Percentiles rank a stretch among this genome's conserved stretches.
Evolutionary conservation across 2,329 filamentous ascomycete genomes (phyloP).

Genomic region (Emergomyces orientalis): DNA sequence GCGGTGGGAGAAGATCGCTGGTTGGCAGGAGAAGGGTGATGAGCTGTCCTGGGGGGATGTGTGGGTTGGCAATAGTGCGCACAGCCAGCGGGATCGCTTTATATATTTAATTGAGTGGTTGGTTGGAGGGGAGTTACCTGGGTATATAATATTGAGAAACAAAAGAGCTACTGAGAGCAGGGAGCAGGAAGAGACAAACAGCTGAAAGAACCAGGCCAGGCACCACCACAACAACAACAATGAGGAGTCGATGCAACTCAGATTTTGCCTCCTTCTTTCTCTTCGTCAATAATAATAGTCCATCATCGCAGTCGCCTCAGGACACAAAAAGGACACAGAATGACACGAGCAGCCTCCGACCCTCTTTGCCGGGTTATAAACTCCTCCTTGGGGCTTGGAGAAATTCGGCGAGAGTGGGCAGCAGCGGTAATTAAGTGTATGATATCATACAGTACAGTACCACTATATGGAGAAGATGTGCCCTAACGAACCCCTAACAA

Average conservation of each 20-base stretch:
- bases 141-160: neutral
- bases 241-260: neutral
- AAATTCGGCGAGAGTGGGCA: neutral
- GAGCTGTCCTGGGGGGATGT: neutral
- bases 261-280: neutral
- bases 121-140: neutral
- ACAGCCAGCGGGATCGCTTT: neutral
- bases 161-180: neutral
- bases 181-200: neutral
- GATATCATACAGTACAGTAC: neutral
- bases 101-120: neutral
- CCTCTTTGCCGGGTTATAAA: neutral
- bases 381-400: neutral
- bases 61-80: neutral
- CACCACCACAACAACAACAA: neutral
- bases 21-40: neutral
- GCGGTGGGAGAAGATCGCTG: neutral
- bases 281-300: neutral
- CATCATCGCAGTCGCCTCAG: neutral
- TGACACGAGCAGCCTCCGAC: neutral
- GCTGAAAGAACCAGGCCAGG: neutral
- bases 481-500: neutral
- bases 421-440: neutral
- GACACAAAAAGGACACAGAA: neutral
- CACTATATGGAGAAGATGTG: neutral